These are phyloP conservation scores for Rhododendron ovatum DNA, from an alignment of 148 eudicot genomes.

Conservation along the genomic window DNA sequence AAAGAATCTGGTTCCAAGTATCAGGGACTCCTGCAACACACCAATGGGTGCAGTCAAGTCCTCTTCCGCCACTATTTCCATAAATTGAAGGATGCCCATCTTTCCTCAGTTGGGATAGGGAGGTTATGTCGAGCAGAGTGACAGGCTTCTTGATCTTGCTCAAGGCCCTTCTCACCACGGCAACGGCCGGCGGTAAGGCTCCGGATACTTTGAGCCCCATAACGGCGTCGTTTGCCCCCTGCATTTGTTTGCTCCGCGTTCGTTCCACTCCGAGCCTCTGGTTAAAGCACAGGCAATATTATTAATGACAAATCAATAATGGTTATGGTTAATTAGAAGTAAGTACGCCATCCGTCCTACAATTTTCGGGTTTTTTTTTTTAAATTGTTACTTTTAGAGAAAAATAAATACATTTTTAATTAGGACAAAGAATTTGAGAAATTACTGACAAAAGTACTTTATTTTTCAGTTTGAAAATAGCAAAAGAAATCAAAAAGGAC, in stretches of 20 bases:
- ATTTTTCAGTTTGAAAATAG: neutral
- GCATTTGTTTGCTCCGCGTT: conserved; percentile 47
- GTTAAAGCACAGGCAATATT: neutral
- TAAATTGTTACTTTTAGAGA: no score
- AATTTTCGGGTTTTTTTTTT: no score
- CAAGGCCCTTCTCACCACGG: conserved; percentile 42
- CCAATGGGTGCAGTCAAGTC: conserved; percentile 85
- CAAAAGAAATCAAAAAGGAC: no score
- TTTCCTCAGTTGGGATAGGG: conserved; percentile 53
- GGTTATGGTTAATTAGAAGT: no score
- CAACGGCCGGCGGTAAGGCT: conserved; percentile 30
- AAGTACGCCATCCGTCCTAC: neutral
- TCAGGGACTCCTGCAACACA: conserved; percentile 86
- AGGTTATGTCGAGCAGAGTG: conserved; percentile 58
- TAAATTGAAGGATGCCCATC: conserved; percentile 73
- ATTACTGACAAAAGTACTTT: neutral
- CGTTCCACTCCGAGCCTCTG: conserved; percentile 64
- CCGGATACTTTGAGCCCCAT: conserved; percentile 46
- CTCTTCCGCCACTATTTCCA: conserved; percentile 23
- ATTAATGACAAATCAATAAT: neutral
- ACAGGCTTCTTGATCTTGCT: conserved; percentile 52
- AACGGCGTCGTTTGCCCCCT: conserved; percentile 48
- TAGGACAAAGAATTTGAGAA: neutral
- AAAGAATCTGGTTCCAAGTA: conserved; percentile 76
- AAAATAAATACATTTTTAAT: neutral